Conservation (phyloP, 306 rosid species). For the Lotus japonicus region DNA sequence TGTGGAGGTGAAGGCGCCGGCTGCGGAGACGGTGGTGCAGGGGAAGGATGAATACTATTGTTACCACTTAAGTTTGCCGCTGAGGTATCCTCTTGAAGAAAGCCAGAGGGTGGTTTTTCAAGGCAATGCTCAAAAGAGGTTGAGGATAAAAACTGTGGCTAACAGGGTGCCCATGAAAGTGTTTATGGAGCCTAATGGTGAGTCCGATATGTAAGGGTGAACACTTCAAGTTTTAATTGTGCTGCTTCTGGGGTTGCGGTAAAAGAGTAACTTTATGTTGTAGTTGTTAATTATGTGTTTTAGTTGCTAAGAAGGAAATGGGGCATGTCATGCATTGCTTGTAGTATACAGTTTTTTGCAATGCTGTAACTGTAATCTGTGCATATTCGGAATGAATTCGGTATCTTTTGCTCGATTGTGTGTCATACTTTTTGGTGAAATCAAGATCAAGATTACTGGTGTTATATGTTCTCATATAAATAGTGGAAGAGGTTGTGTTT, state of each 20-base stretch:
- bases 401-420: no score
- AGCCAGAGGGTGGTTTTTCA: background rate
- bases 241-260: no score
- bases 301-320: background rate
- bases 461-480: no score
- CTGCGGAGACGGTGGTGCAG: conserved; percentile 23
- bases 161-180: conserved; percentile 21
- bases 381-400: background rate
- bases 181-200: background rate
- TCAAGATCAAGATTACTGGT: no score
- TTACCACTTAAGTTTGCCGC: conserved; percentile 25
- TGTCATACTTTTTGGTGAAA: no score
- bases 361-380: conserved; percentile 1
- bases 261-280: background rate
- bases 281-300: background rate
- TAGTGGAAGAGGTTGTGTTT: no score
- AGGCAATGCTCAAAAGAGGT: conserved; percentile 19
- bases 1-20: conserved; percentile 42
- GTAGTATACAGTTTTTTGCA: background rate
- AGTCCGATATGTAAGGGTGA: background rate
- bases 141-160: conserved; percentile 35
- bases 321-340: conserved; percentile 9
- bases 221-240: no score
- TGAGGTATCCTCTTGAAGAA: conserved; percentile 17
- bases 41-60: conserved; percentile 55